These are phyloP conservation scores for Leptoxyphium fumago DNA, from an alignment of 2,329 filamentous ascomycete genomes.

Conservation along the genomic window DNA sequence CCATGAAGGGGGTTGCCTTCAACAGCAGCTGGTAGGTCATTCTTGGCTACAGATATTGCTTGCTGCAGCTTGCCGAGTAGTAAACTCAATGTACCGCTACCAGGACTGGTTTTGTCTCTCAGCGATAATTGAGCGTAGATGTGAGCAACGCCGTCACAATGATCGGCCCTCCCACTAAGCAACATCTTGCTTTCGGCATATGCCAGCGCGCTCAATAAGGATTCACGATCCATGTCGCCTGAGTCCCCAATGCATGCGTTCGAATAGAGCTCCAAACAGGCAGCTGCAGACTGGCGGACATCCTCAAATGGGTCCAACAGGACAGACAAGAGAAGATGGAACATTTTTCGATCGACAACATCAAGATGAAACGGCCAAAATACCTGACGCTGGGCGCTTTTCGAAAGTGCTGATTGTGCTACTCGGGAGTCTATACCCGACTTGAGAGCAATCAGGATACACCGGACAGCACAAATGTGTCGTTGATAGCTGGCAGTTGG, in stretches of 20 bases:
- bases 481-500: slow-evolving; percentile 80
- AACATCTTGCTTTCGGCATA: slow-evolving; percentile 42
- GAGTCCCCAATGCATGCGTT: slow-evolving; percentile 10
- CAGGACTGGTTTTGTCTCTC: not conserved
- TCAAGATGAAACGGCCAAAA: slow-evolving; percentile 36
- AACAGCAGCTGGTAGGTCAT: slow-evolving; percentile 49
- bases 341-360: slow-evolving; percentile 30
- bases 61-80: slow-evolving; percentile 38
- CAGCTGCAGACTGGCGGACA: slow-evolving; percentile 46
- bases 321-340: slow-evolving; percentile 58
- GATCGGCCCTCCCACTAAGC: slow-evolving; percentile 69
- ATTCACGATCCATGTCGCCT: not conserved
- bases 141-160: slow-evolving; percentile 80
- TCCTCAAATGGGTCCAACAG: slow-evolving; percentile 88
- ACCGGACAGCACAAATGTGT: slow-evolving; percentile 67
- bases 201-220: slow-evolving; percentile 1
- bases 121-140: slow-evolving; percentile 39
- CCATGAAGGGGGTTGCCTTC: slow-evolving; percentile 31
- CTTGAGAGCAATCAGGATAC: slow-evolving; percentile 50
- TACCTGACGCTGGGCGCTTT: slow-evolving; percentile 33
- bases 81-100: slow-evolving; percentile 12
- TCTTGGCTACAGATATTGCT: slow-evolving; percentile 48
- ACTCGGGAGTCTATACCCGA: slow-evolving; percentile 48
- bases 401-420: slow-evolving; percentile 24
- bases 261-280: slow-evolving; percentile 23